Evolutionary conservation across 805 yeast species (phyloP).

Genomic region (Candida koratica): DNA sequence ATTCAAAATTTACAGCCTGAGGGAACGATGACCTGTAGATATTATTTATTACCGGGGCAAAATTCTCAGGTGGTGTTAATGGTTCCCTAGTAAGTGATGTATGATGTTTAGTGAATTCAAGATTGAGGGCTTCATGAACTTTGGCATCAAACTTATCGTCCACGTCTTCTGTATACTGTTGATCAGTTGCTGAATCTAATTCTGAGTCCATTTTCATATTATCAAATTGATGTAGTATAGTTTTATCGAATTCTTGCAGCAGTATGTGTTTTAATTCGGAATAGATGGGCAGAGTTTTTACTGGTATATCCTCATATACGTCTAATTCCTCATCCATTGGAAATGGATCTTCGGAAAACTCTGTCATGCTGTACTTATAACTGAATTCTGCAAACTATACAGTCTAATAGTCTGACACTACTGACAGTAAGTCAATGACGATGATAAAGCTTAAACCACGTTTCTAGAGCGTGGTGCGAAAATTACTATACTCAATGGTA

Average conservation of each 20-base stretch:
- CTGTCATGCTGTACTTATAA: constrained; percentile 20
- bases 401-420: too few species aligned
- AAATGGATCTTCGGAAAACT: constrained; percentile 37
- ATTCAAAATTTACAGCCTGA: constrained; percentile 72
- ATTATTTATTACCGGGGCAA: constrained; percentile 67
- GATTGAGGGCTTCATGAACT: constrained; percentile 11
- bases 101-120: constrained; percentile 4
- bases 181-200: not conserved
- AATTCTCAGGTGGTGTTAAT: constrained; percentile 81
- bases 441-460: too few species aligned
- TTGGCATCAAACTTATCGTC: constrained; percentile 39
- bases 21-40: constrained; percentile 92
- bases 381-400: too few species aligned
- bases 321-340: constrained; percentile 43
- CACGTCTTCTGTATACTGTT: constrained; percentile 34
- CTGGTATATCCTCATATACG: not conserved
- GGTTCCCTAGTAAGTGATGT: constrained; percentile 15
- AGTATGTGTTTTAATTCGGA: constrained; percentile 11
- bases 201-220: constrained; percentile 2
- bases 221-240: constrained; percentile 35
- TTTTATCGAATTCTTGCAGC: constrained; percentile 16
- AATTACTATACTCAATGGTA: too few species aligned
- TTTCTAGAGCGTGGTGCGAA: too few species aligned
- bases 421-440: too few species aligned
- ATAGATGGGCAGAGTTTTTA: constrained; percentile 17